Base-by-base conservation (phyloP, 2,329 filamentous ascomycete genomes). In the Claviceps citrina region DNA sequence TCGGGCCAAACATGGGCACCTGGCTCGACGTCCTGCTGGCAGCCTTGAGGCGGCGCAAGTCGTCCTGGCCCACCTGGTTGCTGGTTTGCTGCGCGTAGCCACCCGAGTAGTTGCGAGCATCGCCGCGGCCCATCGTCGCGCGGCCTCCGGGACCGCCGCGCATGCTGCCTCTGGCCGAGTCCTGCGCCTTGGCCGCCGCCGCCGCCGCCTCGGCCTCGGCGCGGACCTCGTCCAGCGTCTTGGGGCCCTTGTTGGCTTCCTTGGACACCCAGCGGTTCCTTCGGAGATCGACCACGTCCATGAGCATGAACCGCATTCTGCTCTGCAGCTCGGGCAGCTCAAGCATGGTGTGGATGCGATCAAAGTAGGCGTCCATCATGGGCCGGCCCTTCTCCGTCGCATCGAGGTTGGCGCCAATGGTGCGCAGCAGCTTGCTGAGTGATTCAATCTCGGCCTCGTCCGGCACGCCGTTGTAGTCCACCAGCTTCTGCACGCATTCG, bases 381-480 rank as follows among this genome's bases (percentile, higher is more conserved):
- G 73, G 71, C 47, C 73, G 78, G 43, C 87, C 86, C 68, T 87
- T 86, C 46, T 89, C 86, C 3, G 80, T 81, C 40, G 67, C 67
- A 55, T 94, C 85, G 52, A 98, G 78, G 58, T 86, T 89, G 51
- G 67, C 73, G 67, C 91, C 91, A 47, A 98, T 93, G 30, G 91
- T 94, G 50, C 81, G 78, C 45, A 98, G 74, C 47, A 98, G 72
- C 66, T 93, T 95, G 53, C 81, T 86, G 62, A 98, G 77, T 50
- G 85, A 93, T 70, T 98, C 91, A 44, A 98, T 81, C 60, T 95
- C 87, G 40, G 89, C 84, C 65, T 98, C 91, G 52, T 98, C 91
- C 33, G 91, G 91, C 45, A 85, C 68, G 46, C 84, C 86, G 55
- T 89, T 81, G 62, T 93, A 96, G 64, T 98, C 89, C 49, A 98